Evolutionary conservation across 2,329 filamentous ascomycete genomes (phyloP).

Genomic region (Tothia fuscella): DNA sequence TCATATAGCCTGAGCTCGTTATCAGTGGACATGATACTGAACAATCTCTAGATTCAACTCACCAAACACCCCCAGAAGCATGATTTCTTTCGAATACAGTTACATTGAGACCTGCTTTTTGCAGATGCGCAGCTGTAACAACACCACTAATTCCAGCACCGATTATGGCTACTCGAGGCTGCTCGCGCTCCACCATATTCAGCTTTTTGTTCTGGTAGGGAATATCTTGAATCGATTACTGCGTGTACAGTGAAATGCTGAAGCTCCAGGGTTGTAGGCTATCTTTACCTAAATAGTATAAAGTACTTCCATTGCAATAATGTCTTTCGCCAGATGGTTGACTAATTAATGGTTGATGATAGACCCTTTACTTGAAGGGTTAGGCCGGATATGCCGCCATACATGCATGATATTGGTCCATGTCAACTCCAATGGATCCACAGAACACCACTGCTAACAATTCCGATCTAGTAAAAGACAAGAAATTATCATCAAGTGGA

Average conservation of each 20-base stretch:
- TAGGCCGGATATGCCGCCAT: slow-evolving; percentile 8
- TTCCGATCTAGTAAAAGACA: no score
- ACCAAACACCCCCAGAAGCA: slow-evolving; percentile 46
- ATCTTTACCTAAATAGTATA: no score
- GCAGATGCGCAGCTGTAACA: slow-evolving; percentile 24
- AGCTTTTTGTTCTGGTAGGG: slow-evolving; percentile 11
- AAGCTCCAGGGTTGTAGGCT: no score
- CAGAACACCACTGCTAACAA: no score
- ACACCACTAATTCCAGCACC: slow-evolving; percentile 27
- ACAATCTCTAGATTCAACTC: slow-evolving; percentile 13
- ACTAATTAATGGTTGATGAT: no score
- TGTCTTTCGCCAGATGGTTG: no score
- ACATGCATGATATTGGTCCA: slow-evolving; percentile 4
- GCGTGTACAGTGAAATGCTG: no score
- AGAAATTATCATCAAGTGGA: no score
- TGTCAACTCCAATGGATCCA: no score
- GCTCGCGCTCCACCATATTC: slow-evolving; percentile 14
- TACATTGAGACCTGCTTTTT: slow-evolving; percentile 30
- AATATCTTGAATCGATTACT: no score
- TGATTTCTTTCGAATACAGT: slow-evolving; percentile 43
- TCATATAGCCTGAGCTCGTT: slow-evolving; percentile 34
- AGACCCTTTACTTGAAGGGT: no score
- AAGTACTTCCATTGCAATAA: no score
- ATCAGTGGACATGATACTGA: neutral
- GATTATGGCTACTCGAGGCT: slow-evolving; percentile 21